These are phyloP conservation scores for Filobasidium wieringae DNA, from an alignment of 768 basidiomycete species.

Conservation along the genomic window DNA sequence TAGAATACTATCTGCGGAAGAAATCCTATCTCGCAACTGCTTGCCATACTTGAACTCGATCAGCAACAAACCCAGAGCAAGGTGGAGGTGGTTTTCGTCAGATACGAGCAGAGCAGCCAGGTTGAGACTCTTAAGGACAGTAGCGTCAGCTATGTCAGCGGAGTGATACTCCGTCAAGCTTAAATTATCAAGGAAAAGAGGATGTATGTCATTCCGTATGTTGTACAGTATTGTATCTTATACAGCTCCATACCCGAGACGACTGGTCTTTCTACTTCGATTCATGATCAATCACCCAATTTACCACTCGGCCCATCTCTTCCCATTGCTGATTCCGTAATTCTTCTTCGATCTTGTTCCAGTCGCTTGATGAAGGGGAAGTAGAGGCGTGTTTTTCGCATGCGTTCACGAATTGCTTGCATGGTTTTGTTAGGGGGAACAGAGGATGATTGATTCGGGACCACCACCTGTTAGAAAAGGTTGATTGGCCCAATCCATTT, in stretches of 20 bases:
- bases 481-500: background rate
- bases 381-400: constrained; percentile 19
- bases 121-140: constrained; percentile 60
- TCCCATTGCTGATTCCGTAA: constrained; percentile 30
- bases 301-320: constrained; percentile 26
- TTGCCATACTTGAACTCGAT: constrained; percentile 59
- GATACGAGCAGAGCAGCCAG: constrained; percentile 83
- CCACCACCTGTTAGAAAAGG: constrained; percentile 24
- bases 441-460: constrained; percentile 27
- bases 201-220: too few relatives aligned
- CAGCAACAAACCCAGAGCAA: constrained; percentile 39
- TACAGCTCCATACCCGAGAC: too few relatives aligned
- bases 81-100: constrained; percentile 60
- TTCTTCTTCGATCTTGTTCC: constrained; percentile 11
- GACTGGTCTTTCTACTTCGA: too few relatives aligned
- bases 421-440: constrained; percentile 13
- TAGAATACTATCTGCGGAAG: constrained; percentile 96
- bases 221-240: too few relatives aligned
- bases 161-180: constrained; percentile 30
- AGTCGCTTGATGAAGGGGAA: background rate
- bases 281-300: constrained; percentile 31
- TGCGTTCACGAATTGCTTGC: constrained; percentile 30
- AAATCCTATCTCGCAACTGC: constrained; percentile 84
- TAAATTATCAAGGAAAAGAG: too few relatives aligned
- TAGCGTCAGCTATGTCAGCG: constrained; percentile 95